Evolutionary conservation across 2,329 filamentous ascomycete genomes (phyloP).

Genomic region (Metarhizium sp.): DNA sequence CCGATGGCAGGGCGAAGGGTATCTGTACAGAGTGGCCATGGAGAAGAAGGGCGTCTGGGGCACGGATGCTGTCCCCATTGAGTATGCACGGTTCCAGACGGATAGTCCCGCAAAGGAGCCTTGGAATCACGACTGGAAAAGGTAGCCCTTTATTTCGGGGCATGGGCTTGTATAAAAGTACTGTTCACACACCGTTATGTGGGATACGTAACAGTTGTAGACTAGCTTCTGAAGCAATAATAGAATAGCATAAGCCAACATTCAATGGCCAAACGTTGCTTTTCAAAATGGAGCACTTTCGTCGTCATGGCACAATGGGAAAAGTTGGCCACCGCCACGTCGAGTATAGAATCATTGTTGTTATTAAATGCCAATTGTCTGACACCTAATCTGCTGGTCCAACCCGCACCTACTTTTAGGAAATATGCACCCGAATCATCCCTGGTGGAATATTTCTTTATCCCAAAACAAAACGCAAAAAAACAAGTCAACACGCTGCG

Average conservation of each 20-base stretch:
- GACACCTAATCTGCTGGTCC: neutral
- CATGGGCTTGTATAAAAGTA: neutral
- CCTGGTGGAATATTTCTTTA: neutral
- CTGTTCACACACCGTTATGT: neutral
- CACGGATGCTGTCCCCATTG: slow-evolving; percentile 69
- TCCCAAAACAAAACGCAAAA: neutral
- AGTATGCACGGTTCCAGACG: slow-evolving; percentile 79
- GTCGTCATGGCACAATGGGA: neutral
- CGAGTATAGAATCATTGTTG: neutral
- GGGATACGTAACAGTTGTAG: neutral
- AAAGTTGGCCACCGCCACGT: neutral
- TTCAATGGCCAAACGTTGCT: neutral
- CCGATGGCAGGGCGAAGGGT: slow-evolving; percentile 53
- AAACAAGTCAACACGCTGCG: neutral
- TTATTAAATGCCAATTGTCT: neutral
- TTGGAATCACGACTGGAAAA: slow-evolving; percentile 94
- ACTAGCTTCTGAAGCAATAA: neutral
- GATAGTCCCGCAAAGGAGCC: slow-evolving; percentile 68
- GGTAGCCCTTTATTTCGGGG: slow-evolving; percentile 23
- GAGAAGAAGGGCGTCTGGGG: slow-evolving; percentile 80
- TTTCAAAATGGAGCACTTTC: neutral
- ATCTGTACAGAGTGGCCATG: slow-evolving; percentile 80
- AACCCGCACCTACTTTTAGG: neutral
- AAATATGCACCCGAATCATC: neutral
- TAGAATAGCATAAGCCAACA: neutral